Percentiles rank a stretch among this genome's conserved stretches.
phyloP scores from a whole-genome alignment of 176 grass and related monocot species.

The Typha latifolia region DNA sequence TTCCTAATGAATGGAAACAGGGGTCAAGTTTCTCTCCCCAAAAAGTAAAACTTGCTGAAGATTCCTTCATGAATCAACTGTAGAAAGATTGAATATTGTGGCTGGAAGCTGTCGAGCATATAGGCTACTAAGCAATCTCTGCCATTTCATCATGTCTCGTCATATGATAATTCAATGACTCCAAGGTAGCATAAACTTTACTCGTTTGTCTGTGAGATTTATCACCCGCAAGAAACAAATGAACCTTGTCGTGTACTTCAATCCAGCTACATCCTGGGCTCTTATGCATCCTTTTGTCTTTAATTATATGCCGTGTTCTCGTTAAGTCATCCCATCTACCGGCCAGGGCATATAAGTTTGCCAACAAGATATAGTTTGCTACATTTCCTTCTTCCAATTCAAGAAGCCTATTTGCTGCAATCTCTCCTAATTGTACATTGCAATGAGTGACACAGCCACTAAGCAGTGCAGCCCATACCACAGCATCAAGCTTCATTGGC shows the following conservation, averaged over 20 bases:
- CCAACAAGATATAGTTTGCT: conserved; percentile 25
- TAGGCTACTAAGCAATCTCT: neutral
- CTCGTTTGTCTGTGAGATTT: conserved; percentile 7
- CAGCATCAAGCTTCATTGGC: conserved; percentile 20
- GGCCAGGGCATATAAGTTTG: conserved; percentile 22
- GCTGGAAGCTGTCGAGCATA: neutral
- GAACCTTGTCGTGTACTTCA: conserved; percentile 19
- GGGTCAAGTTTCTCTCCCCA: too few species aligned
- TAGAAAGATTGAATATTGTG: too few species aligned
- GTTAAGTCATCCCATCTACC: conserved; percentile 20
- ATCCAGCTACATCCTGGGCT: conserved; percentile 30
- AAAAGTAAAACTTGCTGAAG: neutral
- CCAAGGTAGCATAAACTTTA: conserved; percentile 18
- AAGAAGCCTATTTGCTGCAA: conserved; percentile 15
- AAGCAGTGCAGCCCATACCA: conserved; percentile 17
- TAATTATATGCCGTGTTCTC: conserved; percentile 21
- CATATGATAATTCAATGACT: conserved; percentile 17
- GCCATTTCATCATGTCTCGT: conserved; percentile 1
- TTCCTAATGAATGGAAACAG: too few species aligned
- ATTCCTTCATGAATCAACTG: too few species aligned
- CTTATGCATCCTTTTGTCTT: conserved; percentile 24
- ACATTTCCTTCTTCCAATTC: conserved; percentile 20
- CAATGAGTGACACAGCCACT: conserved; percentile 17
- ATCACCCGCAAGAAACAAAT: conserved; percentile 26
- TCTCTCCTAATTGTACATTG: conserved; percentile 26